Conservation (phyloP, 2,329 filamentous ascomycete genomes). For the Penicillium sp. region DNA sequence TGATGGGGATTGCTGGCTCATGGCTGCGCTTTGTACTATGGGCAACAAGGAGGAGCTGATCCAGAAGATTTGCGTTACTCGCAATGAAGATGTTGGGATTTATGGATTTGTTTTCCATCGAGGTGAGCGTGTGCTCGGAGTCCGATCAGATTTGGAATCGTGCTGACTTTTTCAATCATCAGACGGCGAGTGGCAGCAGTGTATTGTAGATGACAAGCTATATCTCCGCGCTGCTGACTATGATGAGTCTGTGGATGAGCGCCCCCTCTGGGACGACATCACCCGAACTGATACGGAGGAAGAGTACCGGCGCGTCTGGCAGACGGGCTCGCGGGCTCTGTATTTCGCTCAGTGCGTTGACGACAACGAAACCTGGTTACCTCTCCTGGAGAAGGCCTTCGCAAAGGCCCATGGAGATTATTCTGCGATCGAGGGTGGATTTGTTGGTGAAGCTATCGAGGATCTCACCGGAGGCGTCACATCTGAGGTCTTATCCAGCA, state of each 20-base stretch:
- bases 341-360: constrained; percentile 76
- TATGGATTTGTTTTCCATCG: constrained; percentile 84
- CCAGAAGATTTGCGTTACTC: constrained; percentile 69
- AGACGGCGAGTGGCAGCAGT: constrained; percentile 89
- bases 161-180: constrained; percentile 5
- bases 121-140: constrained; percentile 39
- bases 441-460: constrained; percentile 62
- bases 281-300: constrained; percentile 70
- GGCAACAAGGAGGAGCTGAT: constrained; percentile 71
- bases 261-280: constrained; percentile 70
- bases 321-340: constrained; percentile 71
- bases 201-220: constrained; percentile 87
- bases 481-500: constrained; percentile 46
- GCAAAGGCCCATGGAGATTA: constrained; percentile 84
- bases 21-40: constrained; percentile 75
- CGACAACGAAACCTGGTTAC: constrained; percentile 79
- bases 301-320: constrained; percentile 68
- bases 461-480: constrained; percentile 56
- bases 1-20: constrained; percentile 82
- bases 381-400: constrained; percentile 77
- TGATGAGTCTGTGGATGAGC: constrained; percentile 73
- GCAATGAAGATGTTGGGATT: constrained; percentile 70
- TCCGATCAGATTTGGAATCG: not conserved
- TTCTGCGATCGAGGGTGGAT: constrained; percentile 70
- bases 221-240: constrained; percentile 80